Evolutionary conservation across 768 basidiomycete genomes (phyloP), one percentile per base, ranked within the genome.

Genomic region (Leccinum truebloodii): DNA sequence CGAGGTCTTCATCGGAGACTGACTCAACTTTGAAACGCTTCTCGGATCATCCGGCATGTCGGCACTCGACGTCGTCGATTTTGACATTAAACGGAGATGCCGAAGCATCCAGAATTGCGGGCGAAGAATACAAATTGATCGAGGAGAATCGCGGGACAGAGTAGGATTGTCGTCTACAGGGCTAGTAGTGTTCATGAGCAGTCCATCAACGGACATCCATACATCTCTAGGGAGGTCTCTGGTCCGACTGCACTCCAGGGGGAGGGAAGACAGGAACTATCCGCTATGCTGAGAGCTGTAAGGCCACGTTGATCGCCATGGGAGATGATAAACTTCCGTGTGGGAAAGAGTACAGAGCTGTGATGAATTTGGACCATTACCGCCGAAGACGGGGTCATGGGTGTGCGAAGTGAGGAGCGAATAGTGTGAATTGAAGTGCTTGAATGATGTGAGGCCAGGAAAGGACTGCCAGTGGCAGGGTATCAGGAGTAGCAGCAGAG

Each of bases 201-300:
- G 1, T 3, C 71, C 71, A 12, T 68, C 52, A 4, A 59, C 50
- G 57, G 72, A 62, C 50, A 73, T 57, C 71, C 71, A 73, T 1
- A 75, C 57, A 13, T 68, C 52, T 6, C 52, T 6, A 44, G 13
- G 6, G 60, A 28, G 3, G 63, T 16, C 1, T 16, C 2, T 20
- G 48, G 61, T 56, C 67, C 67, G 20, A 54, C 7, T 4, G 73
- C 69, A 14, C 73, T 73, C 72, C 71, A 75, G 6, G 73, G 72
- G 3, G 71, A 75, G 16, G 67, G 64, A 12, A 71, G 71, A 30
- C 26, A 65, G 8, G 6, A 41, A 7, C 52, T 13, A 48, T 62
- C 51, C 6, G 52, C n/a, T 1, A 51, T 14, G 12, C 28, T 55
- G 41, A 52, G 13, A 9, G 66, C 57, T 13, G 54, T 8, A 26